Percentiles rank a stretch among this genome's conserved stretches.
These are phyloP conservation scores for Aureobasidium musti DNA, from an alignment of 2,329 filamentous ascomycete species.

Conservation along the genomic window DNA sequence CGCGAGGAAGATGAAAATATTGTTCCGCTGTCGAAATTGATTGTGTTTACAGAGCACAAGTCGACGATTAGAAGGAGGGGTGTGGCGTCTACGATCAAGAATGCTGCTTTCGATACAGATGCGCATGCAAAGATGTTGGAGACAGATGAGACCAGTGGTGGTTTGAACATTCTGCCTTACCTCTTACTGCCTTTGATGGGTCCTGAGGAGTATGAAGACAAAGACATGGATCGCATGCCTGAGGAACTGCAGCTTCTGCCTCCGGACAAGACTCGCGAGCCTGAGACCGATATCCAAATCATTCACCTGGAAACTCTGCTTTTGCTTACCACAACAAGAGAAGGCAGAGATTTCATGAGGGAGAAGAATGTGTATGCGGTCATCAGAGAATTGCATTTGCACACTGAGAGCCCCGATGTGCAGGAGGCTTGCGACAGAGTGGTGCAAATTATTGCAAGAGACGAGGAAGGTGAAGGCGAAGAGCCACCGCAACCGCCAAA, in stretches of 20 bases:
- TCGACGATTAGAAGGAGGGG: conserved; percentile 82
- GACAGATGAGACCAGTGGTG: conserved; percentile 55
- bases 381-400: conserved; percentile 79
- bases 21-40: conserved; percentile 87
- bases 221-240: conserved; percentile 83
- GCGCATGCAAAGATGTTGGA: conserved; percentile 60
- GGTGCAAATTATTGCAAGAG: conserved; percentile 84
- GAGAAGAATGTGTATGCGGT: conserved; percentile 84
- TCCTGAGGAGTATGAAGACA: conserved; percentile 81
- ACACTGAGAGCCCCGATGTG: conserved; percentile 76
- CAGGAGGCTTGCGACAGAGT: conserved; percentile 82
- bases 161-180: conserved; percentile 83
- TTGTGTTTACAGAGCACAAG: conserved; percentile 89
- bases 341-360: conserved; percentile 73
- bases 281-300: conserved; percentile 72
- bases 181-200: conserved; percentile 85
- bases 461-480: conserved; percentile 64
- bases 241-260: conserved; percentile 87
- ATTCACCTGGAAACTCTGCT: conserved; percentile 89
- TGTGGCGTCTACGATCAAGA: conserved; percentile 97
- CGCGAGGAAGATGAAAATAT: conserved; percentile 72
- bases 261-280: conserved; percentile 83
- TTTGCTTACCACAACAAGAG: conserved; percentile 74
- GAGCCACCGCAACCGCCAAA: conserved; percentile 43
- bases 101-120: conserved; percentile 78